Base-by-base conservation (phyloP, 2,329 filamentous ascomycete species). In the Rutstroemia sp. region DNA sequence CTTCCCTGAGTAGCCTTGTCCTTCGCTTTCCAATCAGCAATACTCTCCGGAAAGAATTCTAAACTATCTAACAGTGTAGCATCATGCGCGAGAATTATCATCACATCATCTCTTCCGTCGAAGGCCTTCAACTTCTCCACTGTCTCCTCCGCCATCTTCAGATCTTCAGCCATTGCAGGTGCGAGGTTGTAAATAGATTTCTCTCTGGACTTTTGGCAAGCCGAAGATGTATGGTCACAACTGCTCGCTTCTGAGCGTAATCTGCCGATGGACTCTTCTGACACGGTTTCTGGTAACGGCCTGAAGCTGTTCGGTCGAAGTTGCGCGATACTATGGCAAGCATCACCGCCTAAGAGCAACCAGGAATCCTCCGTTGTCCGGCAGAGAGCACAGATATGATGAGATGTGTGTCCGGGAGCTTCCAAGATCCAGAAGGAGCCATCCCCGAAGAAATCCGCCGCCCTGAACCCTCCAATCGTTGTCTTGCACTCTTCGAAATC, bases 371-470 rank as follows among this genome's bases (percentile, higher is more conserved):
- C 56, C 9, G 51, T 70, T 0, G 71, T 75, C 5, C 78, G 69
- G 2, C 75, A 78, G 0, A 82, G 68, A 2, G 71, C 78, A 56
- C 72, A 73, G 6, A 78, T 69, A 60, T 80, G 77, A 1, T 75
- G 77, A 8, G 75, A 64, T 0, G 74, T 71, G 61, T 81, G 78
- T 2, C 80, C 80, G 0, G 78, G 77, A 1, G 73, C 72, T 60
- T 79, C 70, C 30, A 83, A 70, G 1, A 83, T 69, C 62, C 80
- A 81, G 59, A 83, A 79, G 17, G 70, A 74, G 0, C 78, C 79
- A 61, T 82, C 79, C 4, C 73, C 73, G 53, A 80, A 82, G 63
- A 74, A 81, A 62, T 82, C 79, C 30, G 70, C 65, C 1, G 76
- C 75, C 38, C 68, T 63, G 62, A 76, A 77, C 5, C 70, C 63